Conservation (phyloP, 108 stramenopile species). For the Skeletonema grethae region DNA sequence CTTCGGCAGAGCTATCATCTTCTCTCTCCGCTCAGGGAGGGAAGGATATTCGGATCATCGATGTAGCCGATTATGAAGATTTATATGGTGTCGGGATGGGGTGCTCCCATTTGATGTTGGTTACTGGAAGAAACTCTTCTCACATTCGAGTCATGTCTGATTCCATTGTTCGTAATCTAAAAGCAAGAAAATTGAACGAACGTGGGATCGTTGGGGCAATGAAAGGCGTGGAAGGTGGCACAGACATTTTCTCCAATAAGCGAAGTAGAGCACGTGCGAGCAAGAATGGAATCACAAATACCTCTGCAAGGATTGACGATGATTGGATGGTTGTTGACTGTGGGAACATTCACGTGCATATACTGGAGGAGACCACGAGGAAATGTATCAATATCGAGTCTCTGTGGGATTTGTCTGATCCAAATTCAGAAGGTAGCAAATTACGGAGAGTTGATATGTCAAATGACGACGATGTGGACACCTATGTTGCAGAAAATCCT, state of each 20-base stretch:
- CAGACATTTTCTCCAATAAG: constrained; percentile 46
- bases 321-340: constrained; percentile 84
- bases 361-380: constrained; percentile 59
- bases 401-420: constrained; percentile 61
- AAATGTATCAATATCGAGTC: constrained; percentile 65
- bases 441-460: constrained; percentile 47
- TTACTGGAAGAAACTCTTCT: constrained; percentile 47
- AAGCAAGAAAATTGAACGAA: constrained; percentile 64
- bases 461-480: constrained; percentile 75
- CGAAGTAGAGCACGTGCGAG: constrained; percentile 31
- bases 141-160: constrained; percentile 65
- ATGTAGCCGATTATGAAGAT: constrained; percentile 43
- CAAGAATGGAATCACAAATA: constrained; percentile 25
- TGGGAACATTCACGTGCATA: constrained; percentile 80
- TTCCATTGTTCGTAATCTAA: constrained; percentile 69
- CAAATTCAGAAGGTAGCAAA: constrained; percentile 54
- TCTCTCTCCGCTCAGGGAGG: constrained; percentile 64
- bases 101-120: constrained; percentile 47
- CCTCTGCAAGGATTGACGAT: constrained; percentile 43
- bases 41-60: constrained; percentile 48
- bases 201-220: constrained; percentile 66
- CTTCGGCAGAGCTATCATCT: constrained; percentile 59
- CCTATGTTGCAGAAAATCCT: constrained; percentile 69
- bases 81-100: constrained; percentile 38
- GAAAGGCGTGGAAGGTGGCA: constrained; percentile 57